A percentile compares a stretch with the other conserved stretches of the same genome.
Conservation (phyloP, 2,329 filamentous ascomycete genomes). For the Whalleya microplaca region DNA sequence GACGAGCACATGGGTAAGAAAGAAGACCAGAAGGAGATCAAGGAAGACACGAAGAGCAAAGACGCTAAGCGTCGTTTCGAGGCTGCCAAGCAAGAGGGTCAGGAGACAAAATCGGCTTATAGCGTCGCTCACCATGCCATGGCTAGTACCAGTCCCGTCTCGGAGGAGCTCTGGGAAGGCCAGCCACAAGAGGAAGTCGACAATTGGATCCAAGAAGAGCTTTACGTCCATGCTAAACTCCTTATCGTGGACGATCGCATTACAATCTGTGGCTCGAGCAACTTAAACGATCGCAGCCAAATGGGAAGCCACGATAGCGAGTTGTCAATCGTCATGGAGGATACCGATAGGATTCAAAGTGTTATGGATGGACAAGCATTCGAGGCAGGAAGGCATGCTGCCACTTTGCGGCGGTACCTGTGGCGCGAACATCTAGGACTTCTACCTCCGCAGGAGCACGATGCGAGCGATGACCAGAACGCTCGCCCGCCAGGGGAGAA, state of each 20-base stretch:
- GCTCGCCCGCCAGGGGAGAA: constrained; percentile 71
- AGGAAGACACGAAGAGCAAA: constrained; percentile 41
- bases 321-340: constrained; percentile 86
- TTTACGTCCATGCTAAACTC: constrained; percentile 93
- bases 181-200: constrained; percentile 75
- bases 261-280: constrained; percentile 84
- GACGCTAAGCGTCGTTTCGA: constrained; percentile 59
- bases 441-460: constrained; percentile 71
- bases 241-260: constrained; percentile 86
- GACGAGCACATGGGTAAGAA: constrained; percentile 54
- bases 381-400: constrained; percentile 79
- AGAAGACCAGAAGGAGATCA: constrained; percentile 41
- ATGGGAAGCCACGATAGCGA: constrained; percentile 90
- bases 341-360: constrained; percentile 70
- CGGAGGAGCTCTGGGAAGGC: constrained; percentile 77
- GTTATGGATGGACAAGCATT: constrained; percentile 80
- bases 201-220: constrained; percentile 92
- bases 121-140: constrained; percentile 81
- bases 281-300: constrained; percentile 90
- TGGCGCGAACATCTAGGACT: constrained; percentile 92
- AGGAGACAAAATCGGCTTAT: constrained; percentile 44
- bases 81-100: constrained; percentile 44
- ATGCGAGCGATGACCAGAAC: constrained; percentile 70
- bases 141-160: constrained; percentile 64
- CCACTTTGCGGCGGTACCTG: constrained; percentile 78